Base-by-base conservation (phyloP, 2,329 filamentous ascomycete species). In the Fusarium chlamydosporum region DNA sequence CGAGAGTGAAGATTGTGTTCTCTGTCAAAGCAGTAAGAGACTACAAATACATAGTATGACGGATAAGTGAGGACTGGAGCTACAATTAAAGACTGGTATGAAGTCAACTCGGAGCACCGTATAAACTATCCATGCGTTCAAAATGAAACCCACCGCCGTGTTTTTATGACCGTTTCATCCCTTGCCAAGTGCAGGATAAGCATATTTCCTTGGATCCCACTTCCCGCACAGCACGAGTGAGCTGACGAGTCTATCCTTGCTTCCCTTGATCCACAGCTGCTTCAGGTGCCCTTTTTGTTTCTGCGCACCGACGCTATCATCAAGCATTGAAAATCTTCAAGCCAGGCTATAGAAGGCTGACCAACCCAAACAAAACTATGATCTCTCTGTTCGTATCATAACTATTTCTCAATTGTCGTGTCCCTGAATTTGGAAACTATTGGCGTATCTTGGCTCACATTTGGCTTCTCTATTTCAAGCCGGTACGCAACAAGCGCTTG, bases 241-340 rank as follows among this genome's bases (percentile, higher is more conserved):
- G 41, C 26, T 45, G 42, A 45, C 20, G n/a, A 51, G n/a, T 16
- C n/a, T 20, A 23, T 23, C 23, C 23, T 23, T 41, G 20, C 38
- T 41, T 26, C 12, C 9, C 33, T 15, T 40, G 47, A 27, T 38
- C 47, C 47, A 51, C 47, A 45, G 18, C 26, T 38, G 47, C 47
- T 38, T 50, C 23, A 27, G 23, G n/a, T 51, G 26, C 47, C 23
- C 9, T n/a, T n/a, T n/a, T n/a, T n/a, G n/a, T n/a, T 51, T 40
- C 12, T n/a, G 16, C 42, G 47, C 47, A 40, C 34, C 38, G 23
- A 40, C 23, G 9, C 23, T 20, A 13, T 27, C 34, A 18, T 26
- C 8, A 26, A 11, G 33, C 16, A 6, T 20, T 50, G 18, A 5
- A 47, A 27, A 27, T 3, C 4, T 10, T 38, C 1, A 1, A 15